Base-by-base conservation (phyloP, 2,329 filamentous ascomycete genomes). In the Xylariaceae sp. region DNA sequence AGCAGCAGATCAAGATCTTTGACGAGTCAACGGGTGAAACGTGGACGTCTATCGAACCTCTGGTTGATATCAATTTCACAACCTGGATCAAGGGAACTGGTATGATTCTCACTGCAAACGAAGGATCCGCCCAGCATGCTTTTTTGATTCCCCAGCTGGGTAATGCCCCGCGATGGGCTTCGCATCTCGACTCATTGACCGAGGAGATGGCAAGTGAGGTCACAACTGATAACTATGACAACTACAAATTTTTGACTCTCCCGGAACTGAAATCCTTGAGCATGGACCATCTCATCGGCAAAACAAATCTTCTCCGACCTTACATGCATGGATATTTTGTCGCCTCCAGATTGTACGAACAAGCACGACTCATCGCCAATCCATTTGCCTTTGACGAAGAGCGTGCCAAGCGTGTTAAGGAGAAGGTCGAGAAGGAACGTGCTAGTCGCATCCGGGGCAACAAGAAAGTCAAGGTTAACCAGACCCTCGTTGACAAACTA, bases 241-340 rank as follows among this genome's bases (percentile, higher is more conserved):
- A 98, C 69, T 97, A 92, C 80, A 98, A 97, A 70, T 98, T 98
- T 79, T 75, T 98, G 62, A 95, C 92, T 2, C 67, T 89, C 50
- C 82, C 88, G 35, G 91, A 98, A 65, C 76, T 98, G 42, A 86
- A 87, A 58, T 81, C 85, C 27, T 79, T 98, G 55, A 94, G 88
- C 64, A 68, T 98, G 61, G 85, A 88, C 42, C 92, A 97, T 64
- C 75, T 98, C 38, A 79, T 98, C 46, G 92, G 92, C 54, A 91
- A 89, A 58, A 95, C 90, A 22, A 93, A 88, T 61, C 72, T 97
- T 17, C 73, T 98, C 33, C 80, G 92, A 36, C 93, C 93, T 35
- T 98, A 98, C 64, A 98, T 98, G 94, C 93, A 98, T 65, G 94
- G 93, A 57, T 97, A 93, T 75, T 98, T 98, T 70, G 91, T 98